Percentiles rank a stretch among this genome's conserved stretches.
phyloP scores from a whole-genome alignment of 2,329 filamentous ascomycete species.

The Golovinomyces cichoracearum region DNA sequence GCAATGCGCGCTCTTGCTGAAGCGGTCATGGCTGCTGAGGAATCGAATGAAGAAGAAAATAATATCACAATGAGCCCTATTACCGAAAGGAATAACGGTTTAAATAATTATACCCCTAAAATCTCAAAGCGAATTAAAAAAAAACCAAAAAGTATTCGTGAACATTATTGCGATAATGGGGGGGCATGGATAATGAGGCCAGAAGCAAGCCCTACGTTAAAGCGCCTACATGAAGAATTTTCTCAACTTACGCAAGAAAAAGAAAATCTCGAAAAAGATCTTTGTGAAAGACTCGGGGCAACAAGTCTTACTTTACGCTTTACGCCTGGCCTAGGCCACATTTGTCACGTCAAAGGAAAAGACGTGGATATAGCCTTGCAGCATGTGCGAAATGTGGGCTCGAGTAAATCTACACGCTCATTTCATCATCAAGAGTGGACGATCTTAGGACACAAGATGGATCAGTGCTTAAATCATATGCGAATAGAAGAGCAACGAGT shows the following conservation, averaged over 20 bases:
- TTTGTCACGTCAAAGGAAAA: constrained; percentile 71
- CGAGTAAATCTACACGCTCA: constrained; percentile 60
- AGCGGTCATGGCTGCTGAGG: constrained; percentile 41
- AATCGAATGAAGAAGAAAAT: constrained; percentile 28
- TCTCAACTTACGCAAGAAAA: constrained; percentile 34
- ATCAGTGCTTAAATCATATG: constrained; percentile 53
- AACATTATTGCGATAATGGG: constrained; percentile 33
- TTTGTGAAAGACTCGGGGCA: constrained; percentile 36
- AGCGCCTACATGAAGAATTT: constrained; percentile 41
- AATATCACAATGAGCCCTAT: constrained; percentile 14
- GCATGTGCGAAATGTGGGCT: constrained; percentile 30
- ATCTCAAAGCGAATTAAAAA: constrained; percentile 17
- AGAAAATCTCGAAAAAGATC: constrained; percentile 26
- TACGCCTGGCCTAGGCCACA: constrained; percentile 67
- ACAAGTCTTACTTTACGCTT: constrained; percentile 54
- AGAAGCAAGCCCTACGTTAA: constrained; percentile 38
- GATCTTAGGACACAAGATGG: constrained; percentile 48
- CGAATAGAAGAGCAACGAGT: constrained; percentile 62
- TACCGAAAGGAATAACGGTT: constrained; percentile 7
- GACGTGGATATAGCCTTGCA: constrained; percentile 22
- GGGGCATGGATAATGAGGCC: constrained; percentile 40
- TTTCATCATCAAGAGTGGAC: constrained; percentile 75
- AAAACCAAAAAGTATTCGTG: constrained; percentile 23
- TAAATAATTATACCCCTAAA: not conserved
- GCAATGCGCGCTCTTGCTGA: constrained; percentile 50